phyloP scores from a whole-genome alignment of 1,284 basidiomycete genomes.

The Austropuccinia psidii region DNA sequence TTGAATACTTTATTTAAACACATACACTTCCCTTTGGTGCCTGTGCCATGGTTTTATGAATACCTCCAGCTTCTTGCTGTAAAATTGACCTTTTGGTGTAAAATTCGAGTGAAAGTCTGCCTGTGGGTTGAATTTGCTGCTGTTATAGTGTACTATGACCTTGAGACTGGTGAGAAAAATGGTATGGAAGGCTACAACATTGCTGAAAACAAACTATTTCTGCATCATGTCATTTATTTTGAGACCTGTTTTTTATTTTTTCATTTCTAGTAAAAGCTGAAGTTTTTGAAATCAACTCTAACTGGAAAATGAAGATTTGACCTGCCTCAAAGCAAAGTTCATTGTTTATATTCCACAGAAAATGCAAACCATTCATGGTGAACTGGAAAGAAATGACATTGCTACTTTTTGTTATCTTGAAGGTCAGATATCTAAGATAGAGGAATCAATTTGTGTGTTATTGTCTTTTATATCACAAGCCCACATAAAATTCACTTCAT shows the following conservation, averaged over 20 bases:
- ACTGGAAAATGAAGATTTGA: conserved; percentile 59
- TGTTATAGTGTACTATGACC: too few relatives aligned
- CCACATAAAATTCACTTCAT: not conserved
- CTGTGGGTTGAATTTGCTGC: too few relatives aligned
- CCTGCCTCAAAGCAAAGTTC: conserved; percentile 55
- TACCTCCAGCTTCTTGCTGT: too few relatives aligned
- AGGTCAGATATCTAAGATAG: conserved; percentile 66
- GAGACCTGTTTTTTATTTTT: not conserved
- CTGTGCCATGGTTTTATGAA: too few relatives aligned
- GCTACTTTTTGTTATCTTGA: conserved; percentile 77
- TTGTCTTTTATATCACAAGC: not conserved
- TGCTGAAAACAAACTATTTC: conserved; percentile 47
- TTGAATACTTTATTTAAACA: too few relatives aligned
- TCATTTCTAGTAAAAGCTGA: not conserved
- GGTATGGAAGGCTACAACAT: too few relatives aligned
- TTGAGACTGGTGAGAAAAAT: too few relatives aligned
- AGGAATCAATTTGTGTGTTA: conserved; percentile 61
- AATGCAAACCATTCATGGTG: conserved; percentile 78
- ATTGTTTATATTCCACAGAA: conserved; percentile 80
- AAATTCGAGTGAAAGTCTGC: too few relatives aligned
- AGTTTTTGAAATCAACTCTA: conserved; percentile 48
- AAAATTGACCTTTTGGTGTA: too few relatives aligned
- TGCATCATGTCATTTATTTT: conserved; percentile 46
- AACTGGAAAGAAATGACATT: conserved; percentile 69
- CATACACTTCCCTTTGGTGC: too few relatives aligned